Evolutionary conservation across 371 early-diverging fungal species (phyloP), one percentile per base, ranked within the genome.

Genomic region (Catenaria anguillulae): DNA sequence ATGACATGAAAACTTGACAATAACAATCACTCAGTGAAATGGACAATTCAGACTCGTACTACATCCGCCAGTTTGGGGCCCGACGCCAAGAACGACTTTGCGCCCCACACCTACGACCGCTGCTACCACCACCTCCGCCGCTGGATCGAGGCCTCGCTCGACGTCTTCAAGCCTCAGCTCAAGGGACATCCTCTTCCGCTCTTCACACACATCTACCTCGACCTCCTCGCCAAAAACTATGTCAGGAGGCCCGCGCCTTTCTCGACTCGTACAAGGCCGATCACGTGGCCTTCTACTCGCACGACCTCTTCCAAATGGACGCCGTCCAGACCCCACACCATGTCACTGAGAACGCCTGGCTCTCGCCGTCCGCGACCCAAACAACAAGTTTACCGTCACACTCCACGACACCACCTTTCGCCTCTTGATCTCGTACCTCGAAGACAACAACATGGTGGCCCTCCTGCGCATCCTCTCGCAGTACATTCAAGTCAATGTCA

Each of bases 131-230:
- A 79, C 67, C 78, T 99, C 62, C 75, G 87, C 61, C 78, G 80
- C 59, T 98, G 97, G 98, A 84, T 97, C 42, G 90, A 94, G 63
- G 90, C 88, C 64, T 94, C 95, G 17, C 78, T 99, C 54, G 99
- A 98, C 67, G 73, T 82, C 64, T 93, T 90, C 78, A 87, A 84
- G 81, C 73, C 81, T 48, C 98, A 98, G 74, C 78, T 98, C 36
- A 77, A 82, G 56, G 72, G 82, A 2, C 76, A 94, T 5, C 76
- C 98, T 21, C 98, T 86, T 72, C 99, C 99, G 4, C 68, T 97
- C 13, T 99, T 95, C 71, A 84, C 96, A 5, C 92, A 99, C 70
- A 77, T 84, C 34, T 99, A 92, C 72, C 76, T 99, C 54, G 93
- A 98, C 66, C 73, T 99, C 58, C 77, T 93, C 21, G 71, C 70